Evolutionary conservation across 371 early-diverging fungal species (phyloP).

Genomic region (Rhizopus arrhizus): DNA sequence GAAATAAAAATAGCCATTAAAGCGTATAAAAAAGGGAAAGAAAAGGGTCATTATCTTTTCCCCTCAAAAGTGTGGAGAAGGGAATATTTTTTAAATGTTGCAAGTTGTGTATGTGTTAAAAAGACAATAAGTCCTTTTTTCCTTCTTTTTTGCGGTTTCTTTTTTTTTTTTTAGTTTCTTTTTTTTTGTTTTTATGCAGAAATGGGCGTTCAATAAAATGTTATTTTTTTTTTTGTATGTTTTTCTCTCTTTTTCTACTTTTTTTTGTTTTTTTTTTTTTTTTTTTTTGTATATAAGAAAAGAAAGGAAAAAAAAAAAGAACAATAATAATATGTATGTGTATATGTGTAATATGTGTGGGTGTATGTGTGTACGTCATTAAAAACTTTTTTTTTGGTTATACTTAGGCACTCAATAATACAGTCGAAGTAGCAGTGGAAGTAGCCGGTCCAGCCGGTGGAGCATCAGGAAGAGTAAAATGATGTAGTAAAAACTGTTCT

Average conservation of each 20-base stretch:
- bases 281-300: too few relatives aligned
- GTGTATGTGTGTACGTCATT: too few relatives aligned
- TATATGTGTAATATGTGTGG: too few relatives aligned
- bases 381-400: too few relatives aligned
- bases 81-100: too few relatives aligned
- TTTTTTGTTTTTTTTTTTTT: background rate
- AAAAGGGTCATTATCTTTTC: background rate
- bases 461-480: slow-evolving; percentile 18
- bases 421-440: slow-evolving; percentile 20
- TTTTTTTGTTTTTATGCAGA: background rate
- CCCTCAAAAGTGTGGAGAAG: too few relatives aligned
- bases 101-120: too few relatives aligned
- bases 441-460: slow-evolving; percentile 36
- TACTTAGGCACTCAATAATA: slow-evolving; percentile 29
- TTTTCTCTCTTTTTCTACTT: background rate
- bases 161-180: background rate
- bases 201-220: too few relatives aligned
- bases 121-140: too few relatives aligned
- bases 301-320: too few relatives aligned
- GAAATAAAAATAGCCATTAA: background rate
- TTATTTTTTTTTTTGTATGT: background rate
- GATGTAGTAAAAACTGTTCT: slow-evolving; percentile 7
- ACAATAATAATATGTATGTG: too few relatives aligned
- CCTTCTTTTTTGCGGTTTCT: background rate
- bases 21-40: background rate